Percentiles rank a stretch among this genome's conserved stretches.
phyloP scores from a whole-genome alignment of 257 asterid species.

The Nicotiana sylvestris region DNA sequence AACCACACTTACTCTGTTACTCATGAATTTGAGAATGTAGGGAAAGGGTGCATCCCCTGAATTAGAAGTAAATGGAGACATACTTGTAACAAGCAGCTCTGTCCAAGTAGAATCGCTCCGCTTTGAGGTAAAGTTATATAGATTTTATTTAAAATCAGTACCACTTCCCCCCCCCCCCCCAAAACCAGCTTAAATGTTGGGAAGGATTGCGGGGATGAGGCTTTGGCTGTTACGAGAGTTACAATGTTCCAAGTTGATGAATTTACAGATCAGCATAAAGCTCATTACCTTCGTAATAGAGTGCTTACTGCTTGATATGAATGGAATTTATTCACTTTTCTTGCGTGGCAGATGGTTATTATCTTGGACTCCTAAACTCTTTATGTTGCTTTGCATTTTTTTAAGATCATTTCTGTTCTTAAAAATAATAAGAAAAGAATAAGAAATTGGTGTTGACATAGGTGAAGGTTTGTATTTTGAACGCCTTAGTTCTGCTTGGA shows the following conservation, averaged over 20 bases:
- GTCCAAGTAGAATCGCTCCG: constrained; percentile 52
- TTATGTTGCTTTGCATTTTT: background rate
- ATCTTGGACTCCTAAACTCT: background rate
- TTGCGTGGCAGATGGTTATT: background rate
- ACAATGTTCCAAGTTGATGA: constrained; percentile 5
- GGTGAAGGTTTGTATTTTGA: background rate
- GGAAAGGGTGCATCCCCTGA: constrained; percentile 14
- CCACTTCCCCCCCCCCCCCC: background rate
- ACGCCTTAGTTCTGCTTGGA: background rate
- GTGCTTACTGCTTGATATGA: constrained; percentile 8
- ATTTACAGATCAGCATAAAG: background rate
- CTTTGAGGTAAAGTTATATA: constrained; percentile 60
- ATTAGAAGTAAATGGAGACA: constrained; percentile 25
- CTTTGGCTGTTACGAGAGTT: background rate
- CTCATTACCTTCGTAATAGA: background rate
- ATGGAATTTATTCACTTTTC: background rate
- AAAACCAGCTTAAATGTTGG: background rate
- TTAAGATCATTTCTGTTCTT: background rate
- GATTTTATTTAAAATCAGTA: background rate
- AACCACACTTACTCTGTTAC: background rate
- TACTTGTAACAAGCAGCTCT: constrained; percentile 26
- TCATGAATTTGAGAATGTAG: constrained; percentile 24
- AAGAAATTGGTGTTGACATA: background rate
- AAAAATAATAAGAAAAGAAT: background rate
- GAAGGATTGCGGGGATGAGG: background rate